Conservation (phyloP, 345 rosid species). For the Litchi chinensis region DNA sequence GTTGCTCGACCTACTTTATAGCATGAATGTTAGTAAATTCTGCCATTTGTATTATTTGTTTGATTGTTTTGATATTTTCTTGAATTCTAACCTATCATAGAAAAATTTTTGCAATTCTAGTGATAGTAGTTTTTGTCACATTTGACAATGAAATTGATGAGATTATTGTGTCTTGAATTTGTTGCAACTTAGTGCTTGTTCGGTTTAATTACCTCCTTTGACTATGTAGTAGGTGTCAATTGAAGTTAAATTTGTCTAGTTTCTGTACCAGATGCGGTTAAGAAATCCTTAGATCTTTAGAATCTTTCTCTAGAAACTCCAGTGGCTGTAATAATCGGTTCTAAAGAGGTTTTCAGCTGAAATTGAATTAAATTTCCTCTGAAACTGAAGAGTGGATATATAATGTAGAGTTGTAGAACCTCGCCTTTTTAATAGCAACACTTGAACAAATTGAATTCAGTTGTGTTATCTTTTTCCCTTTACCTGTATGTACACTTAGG, state of each 20-base stretch:
- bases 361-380: background rate
- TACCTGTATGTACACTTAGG: background rate
- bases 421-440: background rate
- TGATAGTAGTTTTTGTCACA: background rate
- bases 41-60: slow-evolving; percentile 33
- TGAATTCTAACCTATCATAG: background rate
- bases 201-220: background rate
- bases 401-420: background rate
- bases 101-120: background rate
- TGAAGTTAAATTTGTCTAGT: background rate
- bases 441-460: too few species aligned
- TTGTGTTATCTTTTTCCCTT: too few species aligned
- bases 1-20: slow-evolving; percentile 49
- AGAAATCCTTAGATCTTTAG: background rate
- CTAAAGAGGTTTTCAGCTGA: background rate
- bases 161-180: background rate
- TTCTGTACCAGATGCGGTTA: background rate
- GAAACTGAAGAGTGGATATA: background rate
- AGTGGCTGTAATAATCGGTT: background rate
- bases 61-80: slow-evolving; percentile 25
- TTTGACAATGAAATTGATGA: background rate
- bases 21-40: slow-evolving; percentile 50
- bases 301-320: background rate
- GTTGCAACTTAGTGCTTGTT: background rate
- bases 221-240: background rate